Evolutionary conservation across 495 filamentous ascomycete species (phyloP), one percentile per base, ranked within the genome.

Genomic region (Hypoxylon rickii): DNA sequence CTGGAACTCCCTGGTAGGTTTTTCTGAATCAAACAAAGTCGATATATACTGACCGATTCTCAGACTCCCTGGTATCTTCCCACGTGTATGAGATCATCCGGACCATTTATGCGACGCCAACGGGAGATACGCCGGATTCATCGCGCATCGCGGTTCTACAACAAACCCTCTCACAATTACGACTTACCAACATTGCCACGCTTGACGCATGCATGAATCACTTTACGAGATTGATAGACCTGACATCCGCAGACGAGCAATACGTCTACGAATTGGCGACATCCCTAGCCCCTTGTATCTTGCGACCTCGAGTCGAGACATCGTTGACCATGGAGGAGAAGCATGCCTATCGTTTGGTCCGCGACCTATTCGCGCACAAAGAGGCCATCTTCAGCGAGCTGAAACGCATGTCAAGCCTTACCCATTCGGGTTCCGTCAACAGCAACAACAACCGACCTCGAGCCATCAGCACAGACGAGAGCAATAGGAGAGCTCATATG

Each of bases 41-140:
- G 19, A 21, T 21, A 20, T 7, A 54, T 13, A 13, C 33, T 64
- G 47, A 50, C 68, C 72, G 36, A 66, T 17, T 37, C 3, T 20
- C 61, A 89, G 94, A 99, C 71, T 97, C 94, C 16, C 83, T 99
- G 51, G 95, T 99, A 56, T 97, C 95, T 41, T 96, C 91, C 18
- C 92, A 96, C 68, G 91, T 97, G 55, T 99, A 99, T 71, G 94
- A 99, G 78, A 97, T 99, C 68, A 87, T 99, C 63, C 90, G 96
- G 70, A 97, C 90, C 1, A 96, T 97, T 50, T 99, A 99, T 73
- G 87, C 85, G 44, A 90, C 89, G 21, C 84, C 91, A 22, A 85
- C 92, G 52, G 80, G 87, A 21, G 88, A 92, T 48, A 69, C 74
- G 7, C 79, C 79, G 15, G 86, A 88, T 43, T 70, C 75, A 3